Base-by-base conservation (phyloP, 345 rosid species). In the Lepidium didymum region DNA sequence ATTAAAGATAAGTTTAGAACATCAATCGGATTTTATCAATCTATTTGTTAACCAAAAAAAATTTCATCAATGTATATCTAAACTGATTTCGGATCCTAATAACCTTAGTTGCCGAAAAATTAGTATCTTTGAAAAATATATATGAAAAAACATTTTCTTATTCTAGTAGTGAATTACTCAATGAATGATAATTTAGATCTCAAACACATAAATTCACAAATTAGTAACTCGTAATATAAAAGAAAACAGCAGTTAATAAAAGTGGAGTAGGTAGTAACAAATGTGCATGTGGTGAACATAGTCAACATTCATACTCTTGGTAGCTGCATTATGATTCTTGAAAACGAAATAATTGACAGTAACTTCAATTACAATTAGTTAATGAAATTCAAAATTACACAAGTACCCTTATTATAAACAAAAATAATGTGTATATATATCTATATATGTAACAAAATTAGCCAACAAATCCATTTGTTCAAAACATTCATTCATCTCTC, bases 231-330 rank as follows among this genome's bases (percentile, higher is more conserved):
- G 27, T 3, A 25, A 25, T 25, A 25, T 25, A 25, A 3, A 25
- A 25, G 3, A 25, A 25, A 25, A 55, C 29, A 50, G 52, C 47
- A 15, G 12, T 38, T 18, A 63, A 8, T 46, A 55, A 54, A 41
- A 27, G 38, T 64, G 55, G 56, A 40, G 21, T 66, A 42, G 8
- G 11, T 56, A 35, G 42, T 23, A 51, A 7, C 56, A 62, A 63
- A 44, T 54, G 63, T 54, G 63, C 69, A 62, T 70, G 75, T 61
- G 37, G 53, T 58, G 51, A 34, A 23, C 6, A 72, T 29, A 47
- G 64, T 72, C 70, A 72, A 64, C 64, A 46, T 37, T 56, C 35
- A 55, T 12, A 46, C 11, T 64, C 70, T 64, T 47, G 76, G 71
- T 64, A 64, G 41, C 37, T 55, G 59, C 52, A 64, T 12, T 64